These are phyloP conservation scores for Candida gigantensis DNA, from an alignment of 1,139 yeast species.

Conservation along the genomic window DNA sequence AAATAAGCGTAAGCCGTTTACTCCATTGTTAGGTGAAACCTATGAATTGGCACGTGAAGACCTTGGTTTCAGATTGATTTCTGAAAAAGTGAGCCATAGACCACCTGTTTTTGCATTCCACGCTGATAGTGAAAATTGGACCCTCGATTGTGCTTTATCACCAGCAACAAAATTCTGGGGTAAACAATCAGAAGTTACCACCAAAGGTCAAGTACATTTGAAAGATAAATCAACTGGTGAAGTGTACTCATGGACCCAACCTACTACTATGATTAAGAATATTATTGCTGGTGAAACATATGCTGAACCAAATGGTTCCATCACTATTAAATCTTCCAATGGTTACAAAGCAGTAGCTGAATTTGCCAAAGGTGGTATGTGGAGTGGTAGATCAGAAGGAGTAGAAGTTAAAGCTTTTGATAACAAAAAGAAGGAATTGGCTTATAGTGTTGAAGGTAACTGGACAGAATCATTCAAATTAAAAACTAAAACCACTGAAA, in stretches of 20 bases:
- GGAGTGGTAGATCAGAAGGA: conserved; percentile 86
- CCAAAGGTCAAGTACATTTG: conserved; percentile 67
- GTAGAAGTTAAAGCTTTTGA: conserved; percentile 58
- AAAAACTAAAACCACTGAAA: conserved; percentile 42
- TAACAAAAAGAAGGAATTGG: conserved; percentile 33
- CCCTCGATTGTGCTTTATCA: conserved; percentile 67
- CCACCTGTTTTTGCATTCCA: conserved; percentile 82
- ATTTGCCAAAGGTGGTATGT: conserved; percentile 74
- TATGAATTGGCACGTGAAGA: conserved; percentile 82
- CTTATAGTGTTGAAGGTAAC: conserved; percentile 59
- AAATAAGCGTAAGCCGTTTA: conserved; percentile 84
- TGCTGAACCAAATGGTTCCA: conserved; percentile 78
- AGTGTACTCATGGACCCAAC: conserved; percentile 75
- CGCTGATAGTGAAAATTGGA: conserved; percentile 76
- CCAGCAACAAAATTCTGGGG: conserved; percentile 97
- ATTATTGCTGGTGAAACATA: conserved; percentile 94
- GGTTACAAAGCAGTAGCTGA: conserved; percentile 72
- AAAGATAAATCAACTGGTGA: conserved; percentile 65
- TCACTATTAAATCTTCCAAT: conserved; percentile 65
- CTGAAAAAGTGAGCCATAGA: conserved; percentile 80
- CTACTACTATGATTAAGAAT: conserved; percentile 79
- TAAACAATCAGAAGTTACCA: conserved; percentile 79
- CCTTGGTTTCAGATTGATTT: conserved; percentile 62
- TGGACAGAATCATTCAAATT: conserved; percentile 70
- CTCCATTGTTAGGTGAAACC: conserved; percentile 87